Conservation (phyloP, 202 grass and related monocot genomes). For the Carex sylvatica region DNA sequence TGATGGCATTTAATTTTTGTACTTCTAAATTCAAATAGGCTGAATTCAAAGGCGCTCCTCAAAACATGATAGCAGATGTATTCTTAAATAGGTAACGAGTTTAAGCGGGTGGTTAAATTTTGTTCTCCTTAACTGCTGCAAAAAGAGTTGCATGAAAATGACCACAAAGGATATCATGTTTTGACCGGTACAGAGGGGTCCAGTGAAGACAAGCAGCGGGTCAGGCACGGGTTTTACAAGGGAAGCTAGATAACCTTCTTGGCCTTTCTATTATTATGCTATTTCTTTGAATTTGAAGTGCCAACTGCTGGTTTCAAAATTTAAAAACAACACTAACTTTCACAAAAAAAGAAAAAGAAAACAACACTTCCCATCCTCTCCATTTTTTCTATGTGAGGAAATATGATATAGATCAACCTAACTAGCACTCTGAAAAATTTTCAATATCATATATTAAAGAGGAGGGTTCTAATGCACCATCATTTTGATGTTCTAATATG, state of each 20-base stretch:
- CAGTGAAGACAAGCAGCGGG: background rate
- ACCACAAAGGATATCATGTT: constrained; percentile 1
- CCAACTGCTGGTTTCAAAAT: constrained; percentile 5
- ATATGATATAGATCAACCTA: background rate
- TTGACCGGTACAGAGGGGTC: background rate
- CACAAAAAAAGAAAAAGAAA: background rate
- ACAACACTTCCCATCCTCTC: background rate
- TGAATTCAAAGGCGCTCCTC: constrained; percentile 6
- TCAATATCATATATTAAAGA: background rate
- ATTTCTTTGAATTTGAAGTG: background rate
- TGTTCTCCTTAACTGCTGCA: background rate
- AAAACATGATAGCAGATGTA: constrained; percentile 4
- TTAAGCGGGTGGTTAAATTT: background rate
- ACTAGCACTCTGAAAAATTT: background rate
- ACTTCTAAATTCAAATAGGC: background rate
- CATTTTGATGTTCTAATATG: too few relatives aligned
- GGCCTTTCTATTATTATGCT: background rate
- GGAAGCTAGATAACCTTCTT: background rate
- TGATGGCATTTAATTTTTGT: background rate
- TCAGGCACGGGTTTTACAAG: constrained; percentile 4
- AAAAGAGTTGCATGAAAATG: background rate
- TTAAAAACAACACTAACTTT: background rate
- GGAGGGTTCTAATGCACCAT: too few relatives aligned
- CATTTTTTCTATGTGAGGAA: background rate
- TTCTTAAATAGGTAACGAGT: background rate